These are phyloP conservation scores for Wickerhamomyces xylosicus DNA, from an alignment of 805 yeast species.

Conservation along the genomic window DNA sequence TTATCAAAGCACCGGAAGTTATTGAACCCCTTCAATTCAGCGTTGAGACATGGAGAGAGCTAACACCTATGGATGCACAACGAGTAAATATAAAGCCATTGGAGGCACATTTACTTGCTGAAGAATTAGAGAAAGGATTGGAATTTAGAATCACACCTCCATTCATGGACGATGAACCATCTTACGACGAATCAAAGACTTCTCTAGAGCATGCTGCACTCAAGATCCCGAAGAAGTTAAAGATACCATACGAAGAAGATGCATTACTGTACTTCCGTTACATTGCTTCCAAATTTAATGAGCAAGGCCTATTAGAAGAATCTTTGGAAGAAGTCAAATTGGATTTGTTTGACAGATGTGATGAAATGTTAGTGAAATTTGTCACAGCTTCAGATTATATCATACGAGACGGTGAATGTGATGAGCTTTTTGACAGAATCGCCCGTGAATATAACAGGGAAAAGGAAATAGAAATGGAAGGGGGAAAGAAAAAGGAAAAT, in stretches of 20 bases:
- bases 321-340: too few relatives aligned
- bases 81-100: not conserved
- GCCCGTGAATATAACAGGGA: too few relatives aligned
- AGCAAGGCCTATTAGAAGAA: not conserved
- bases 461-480: too few relatives aligned
- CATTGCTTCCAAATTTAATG: not conserved
- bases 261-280: not conserved
- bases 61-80: not conserved
- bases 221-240: not conserved
- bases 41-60: not conserved
- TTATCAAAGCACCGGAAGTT: too few relatives aligned
- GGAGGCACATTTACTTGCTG: conserved; percentile 2
- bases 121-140: conserved; percentile 9
- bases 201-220: conserved; percentile 6
- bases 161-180: conserved; percentile 12
- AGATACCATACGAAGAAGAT: not conserved
- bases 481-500: not conserved
- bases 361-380: not conserved
- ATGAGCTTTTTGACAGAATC: not conserved
- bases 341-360: not conserved
- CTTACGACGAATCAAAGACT: conserved; percentile 7
- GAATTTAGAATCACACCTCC: conserved; percentile 10
- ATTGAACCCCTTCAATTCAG: too few relatives aligned
- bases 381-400: not conserved
- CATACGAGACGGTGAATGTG: not conserved